Percentiles rank a stretch among this genome's conserved stretches.
phyloP scores from a whole-genome alignment of 441 rosid species.

The Melastoma candidum region DNA sequence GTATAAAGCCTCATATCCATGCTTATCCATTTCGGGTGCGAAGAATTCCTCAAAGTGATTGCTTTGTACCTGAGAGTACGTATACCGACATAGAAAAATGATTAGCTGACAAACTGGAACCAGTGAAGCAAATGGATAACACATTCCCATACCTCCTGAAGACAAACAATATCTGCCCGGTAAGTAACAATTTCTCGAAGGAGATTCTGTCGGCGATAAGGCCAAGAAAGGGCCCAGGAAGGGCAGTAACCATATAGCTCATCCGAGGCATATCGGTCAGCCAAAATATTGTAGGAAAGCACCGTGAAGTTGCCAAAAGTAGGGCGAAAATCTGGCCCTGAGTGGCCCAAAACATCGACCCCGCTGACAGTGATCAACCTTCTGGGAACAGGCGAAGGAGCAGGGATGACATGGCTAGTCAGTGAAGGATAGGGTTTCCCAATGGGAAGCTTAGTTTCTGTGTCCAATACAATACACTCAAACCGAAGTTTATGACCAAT shows the following conservation, averaged over 20 bases:
- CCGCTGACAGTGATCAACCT: conserved; percentile 27
- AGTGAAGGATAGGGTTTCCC: conserved; percentile 7
- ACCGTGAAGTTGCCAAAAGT: conserved; percentile 32
- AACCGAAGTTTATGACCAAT: conserved; percentile 31
- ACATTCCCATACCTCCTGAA: conserved; percentile 36
- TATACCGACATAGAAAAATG: too few species aligned
- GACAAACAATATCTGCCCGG: conserved; percentile 42
- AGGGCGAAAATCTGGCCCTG: conserved; percentile 22
- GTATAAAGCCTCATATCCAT: conserved; percentile 92
- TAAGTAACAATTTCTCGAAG: conserved; percentile 33
- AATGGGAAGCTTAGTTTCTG: conserved; percentile 23
- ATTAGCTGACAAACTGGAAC: too few species aligned
- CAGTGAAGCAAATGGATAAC: not conserved
- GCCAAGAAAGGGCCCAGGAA: conserved; percentile 46
- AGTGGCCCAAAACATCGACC: conserved; percentile 15
- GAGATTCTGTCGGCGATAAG: conserved; percentile 40
- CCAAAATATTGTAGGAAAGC: conserved; percentile 41
- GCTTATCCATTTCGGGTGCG: conserved; percentile 91
- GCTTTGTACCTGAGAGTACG: conserved; percentile 63
- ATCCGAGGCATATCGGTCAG: conserved; percentile 28
- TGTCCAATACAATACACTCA: conserved; percentile 33
- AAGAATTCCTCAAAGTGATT: conserved; percentile 92
- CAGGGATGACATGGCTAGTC: conserved; percentile 39
- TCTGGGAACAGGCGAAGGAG: conserved; percentile 37
- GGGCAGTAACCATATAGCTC: conserved; percentile 31